Conservation (phyloP, 1,139 yeast genomes). For the Pneumocystis canis region DNA sequence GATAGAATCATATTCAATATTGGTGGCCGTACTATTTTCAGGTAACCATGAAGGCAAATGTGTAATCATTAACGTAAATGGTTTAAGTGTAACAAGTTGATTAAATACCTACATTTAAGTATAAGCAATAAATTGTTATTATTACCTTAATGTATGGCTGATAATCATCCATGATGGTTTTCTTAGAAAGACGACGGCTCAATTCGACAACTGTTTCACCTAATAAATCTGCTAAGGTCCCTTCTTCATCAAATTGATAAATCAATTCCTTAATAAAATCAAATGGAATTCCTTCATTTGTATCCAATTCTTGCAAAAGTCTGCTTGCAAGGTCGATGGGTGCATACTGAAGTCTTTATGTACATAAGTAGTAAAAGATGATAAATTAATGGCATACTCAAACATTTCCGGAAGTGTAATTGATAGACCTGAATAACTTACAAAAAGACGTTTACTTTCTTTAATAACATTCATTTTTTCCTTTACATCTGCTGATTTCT, state of each 20-base stretch:
- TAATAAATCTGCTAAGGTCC: conserved; percentile 43
- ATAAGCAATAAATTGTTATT: background rate
- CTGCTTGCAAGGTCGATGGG: conserved; percentile 13
- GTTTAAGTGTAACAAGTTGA: conserved; percentile 43
- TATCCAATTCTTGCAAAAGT: conserved; percentile 13
- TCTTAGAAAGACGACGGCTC: conserved; percentile 15
- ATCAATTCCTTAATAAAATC: conserved; percentile 48
- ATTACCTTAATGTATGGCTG: conserved; percentile 39
- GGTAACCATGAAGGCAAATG: conserved; percentile 28
- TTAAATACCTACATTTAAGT: conserved; percentile 33
- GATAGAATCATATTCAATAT: conserved; percentile 46
- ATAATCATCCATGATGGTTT: conserved; percentile 27
- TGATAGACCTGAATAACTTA: conserved; percentile 55
- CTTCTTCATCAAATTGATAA: conserved; percentile 50
- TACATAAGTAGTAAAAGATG: background rate
- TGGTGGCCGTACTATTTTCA: conserved; percentile 30
- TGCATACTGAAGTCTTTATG: conserved; percentile 1
- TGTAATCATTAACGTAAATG: conserved; percentile 45
- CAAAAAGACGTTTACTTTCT: conserved; percentile 39
- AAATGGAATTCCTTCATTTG: conserved; percentile 21
- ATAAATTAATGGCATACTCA: conserved; percentile 14
- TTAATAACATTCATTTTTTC: conserved; percentile 27
- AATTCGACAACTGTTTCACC: conserved; percentile 29
- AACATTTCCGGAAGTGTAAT: conserved; percentile 62
- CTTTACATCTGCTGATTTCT: conserved; percentile 12